These are phyloP conservation scores for Spongiforma sp. DNA, from an alignment of 1,284 basidiomycete species.

Conservation along the genomic window DNA sequence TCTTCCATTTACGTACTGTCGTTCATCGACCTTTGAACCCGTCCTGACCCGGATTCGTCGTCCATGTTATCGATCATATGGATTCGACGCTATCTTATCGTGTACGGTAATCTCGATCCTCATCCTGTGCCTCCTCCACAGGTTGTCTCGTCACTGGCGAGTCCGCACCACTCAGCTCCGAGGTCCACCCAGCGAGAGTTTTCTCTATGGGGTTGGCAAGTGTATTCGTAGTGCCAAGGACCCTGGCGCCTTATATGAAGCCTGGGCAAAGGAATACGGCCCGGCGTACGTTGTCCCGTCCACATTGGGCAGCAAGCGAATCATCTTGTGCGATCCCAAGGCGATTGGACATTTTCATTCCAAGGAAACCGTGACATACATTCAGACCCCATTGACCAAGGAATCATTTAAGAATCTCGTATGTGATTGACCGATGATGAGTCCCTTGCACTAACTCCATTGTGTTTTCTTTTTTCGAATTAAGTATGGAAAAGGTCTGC, in stretches of 20 bases:
- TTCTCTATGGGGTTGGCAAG: slow-evolving; percentile 19
- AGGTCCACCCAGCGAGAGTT: slow-evolving; percentile 18
- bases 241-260: slow-evolving; percentile 8
- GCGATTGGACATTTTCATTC: slow-evolving; percentile 58
- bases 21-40: too few relatives aligned
- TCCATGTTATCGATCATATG: too few relatives aligned
- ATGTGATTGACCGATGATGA: not conserved
- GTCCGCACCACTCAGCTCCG: slow-evolving; percentile 20
- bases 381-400: slow-evolving; percentile 43
- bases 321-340: slow-evolving; percentile 58
- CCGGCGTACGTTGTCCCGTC: slow-evolving; percentile 48
- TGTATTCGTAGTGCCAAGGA: not conserved
- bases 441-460: not conserved
- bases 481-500: slow-evolving; percentile 26
- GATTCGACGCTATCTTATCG: too few relatives aligned
- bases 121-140: too few relatives aligned
- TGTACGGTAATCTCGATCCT: too few relatives aligned
- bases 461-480: not conserved
- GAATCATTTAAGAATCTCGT: slow-evolving; percentile 50
- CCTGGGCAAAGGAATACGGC: slow-evolving; percentile 38
- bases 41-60: too few relatives aligned
- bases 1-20: too few relatives aligned
- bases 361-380: slow-evolving; percentile 54
- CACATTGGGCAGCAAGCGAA: slow-evolving; percentile 43
- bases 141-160: too few relatives aligned